A percentile compares a stretch with the other conserved stretches of the same genome.
Conservation (phyloP, 495 filamentous ascomycete genomes). For the Cudoniella acicularis region DNA sequence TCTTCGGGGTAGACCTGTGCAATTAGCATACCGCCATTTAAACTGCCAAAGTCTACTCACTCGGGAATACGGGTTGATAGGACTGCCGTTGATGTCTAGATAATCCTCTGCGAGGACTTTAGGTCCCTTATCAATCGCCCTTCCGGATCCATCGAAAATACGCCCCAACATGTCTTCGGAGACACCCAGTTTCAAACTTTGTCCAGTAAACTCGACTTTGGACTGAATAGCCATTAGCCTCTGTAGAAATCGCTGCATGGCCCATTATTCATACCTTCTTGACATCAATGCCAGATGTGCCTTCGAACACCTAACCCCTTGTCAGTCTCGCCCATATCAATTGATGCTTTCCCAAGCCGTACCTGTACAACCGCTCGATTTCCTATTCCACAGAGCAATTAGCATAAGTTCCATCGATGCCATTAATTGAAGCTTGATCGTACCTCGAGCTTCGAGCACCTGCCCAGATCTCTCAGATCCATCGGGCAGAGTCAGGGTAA, state of each 20-base stretch:
- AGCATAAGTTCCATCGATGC: conserved; percentile 3
- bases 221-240: conserved; percentile 51
- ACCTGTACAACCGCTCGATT: conserved; percentile 90
- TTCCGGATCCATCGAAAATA: conserved; percentile 96
- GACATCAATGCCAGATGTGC: conserved; percentile 94
- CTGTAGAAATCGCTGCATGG: background rate
- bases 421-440: conserved; percentile 17
- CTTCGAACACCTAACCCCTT: conserved; percentile 82
- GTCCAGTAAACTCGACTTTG: conserved; percentile 93
- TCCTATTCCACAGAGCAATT: conserved; percentile 45
- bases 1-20: conserved; percentile 92
- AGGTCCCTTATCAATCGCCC: conserved; percentile 96
- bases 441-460: conserved; percentile 95
- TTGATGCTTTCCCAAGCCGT: conserved; percentile 24
- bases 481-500: conserved; percentile 92
- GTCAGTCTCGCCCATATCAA: background rate
- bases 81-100: conserved; percentile 97
- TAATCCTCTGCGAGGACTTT: conserved; percentile 98
- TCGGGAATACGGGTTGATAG: conserved; percentile 97
- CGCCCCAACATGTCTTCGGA: conserved; percentile 99
- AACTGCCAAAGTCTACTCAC: conserved; percentile 45
- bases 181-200: conserved; percentile 96
- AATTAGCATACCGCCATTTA: conserved; percentile 18
- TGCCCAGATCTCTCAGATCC: conserved; percentile 91
- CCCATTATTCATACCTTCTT: conserved; percentile 68